These are phyloP conservation scores for Collybia mongolica DNA, from an alignment of 768 basidiomycete species.

Conservation along the genomic window DNA sequence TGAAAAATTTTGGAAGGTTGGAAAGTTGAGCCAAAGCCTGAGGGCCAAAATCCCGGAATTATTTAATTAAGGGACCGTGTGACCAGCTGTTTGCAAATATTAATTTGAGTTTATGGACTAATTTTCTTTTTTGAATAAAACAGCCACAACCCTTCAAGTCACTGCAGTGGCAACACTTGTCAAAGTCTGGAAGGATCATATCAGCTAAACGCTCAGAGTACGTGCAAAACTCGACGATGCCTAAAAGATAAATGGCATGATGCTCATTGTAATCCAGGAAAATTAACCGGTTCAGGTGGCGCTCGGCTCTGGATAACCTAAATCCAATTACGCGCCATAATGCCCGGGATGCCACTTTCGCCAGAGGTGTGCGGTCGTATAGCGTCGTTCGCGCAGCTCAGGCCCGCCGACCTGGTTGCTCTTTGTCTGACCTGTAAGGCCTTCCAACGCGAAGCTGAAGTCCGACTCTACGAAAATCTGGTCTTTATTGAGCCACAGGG, in stretches of 20 bases:
- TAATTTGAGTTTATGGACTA: constrained; percentile 3
- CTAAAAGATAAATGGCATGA: neutral
- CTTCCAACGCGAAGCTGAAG: constrained; percentile 48
- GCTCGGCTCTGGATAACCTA: neutral
- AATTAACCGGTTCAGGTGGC: neutral
- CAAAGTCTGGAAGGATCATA: no score
- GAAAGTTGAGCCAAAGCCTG: constrained; percentile 7
- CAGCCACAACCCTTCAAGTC: neutral
- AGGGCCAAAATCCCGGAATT: neutral
- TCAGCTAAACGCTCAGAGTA: no score
- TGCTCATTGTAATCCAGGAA: neutral
- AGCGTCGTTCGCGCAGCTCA: constrained; percentile 28
- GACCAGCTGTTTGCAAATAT: neutral
- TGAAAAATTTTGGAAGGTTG: neutral
- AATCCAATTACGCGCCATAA: neutral
- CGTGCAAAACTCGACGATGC: neutral
- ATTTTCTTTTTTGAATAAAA: neutral
- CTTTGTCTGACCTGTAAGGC: constrained; percentile 46
- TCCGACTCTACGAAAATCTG: constrained; percentile 41
- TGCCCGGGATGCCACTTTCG: constrained; percentile 29
- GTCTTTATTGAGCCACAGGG: constrained; percentile 33
- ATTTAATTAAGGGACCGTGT: no score
- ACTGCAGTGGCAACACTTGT: no score
- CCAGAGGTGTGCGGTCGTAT: constrained; percentile 43
- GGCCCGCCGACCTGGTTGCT: constrained; percentile 33